phyloP scores from a whole-genome alignment of 2,329 filamentous ascomycete species.

The Bisporella sp. region DNA sequence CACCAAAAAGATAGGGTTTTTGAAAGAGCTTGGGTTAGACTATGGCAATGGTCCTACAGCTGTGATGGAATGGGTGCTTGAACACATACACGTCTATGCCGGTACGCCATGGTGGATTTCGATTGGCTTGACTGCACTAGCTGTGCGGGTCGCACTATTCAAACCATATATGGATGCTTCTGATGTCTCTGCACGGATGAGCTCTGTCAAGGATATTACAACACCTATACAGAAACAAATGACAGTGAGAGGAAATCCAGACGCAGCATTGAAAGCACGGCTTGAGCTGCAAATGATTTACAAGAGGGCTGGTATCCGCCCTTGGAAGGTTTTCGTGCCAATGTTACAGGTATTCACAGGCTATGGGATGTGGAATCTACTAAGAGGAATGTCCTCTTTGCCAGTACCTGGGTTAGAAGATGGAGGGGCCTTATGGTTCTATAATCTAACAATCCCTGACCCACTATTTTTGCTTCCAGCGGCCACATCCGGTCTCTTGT shows the following conservation, averaged over 20 bases:
- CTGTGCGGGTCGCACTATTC: constrained; percentile 59
- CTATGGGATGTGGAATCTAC: constrained; percentile 72
- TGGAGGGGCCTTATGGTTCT: constrained; percentile 71
- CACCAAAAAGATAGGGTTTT: constrained; percentile 68
- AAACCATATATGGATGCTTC: constrained; percentile 56
- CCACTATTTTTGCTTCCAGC: constrained; percentile 71
- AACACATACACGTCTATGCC: constrained; percentile 70
- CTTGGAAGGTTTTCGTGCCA: constrained; percentile 44
- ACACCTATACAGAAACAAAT: constrained; percentile 51
- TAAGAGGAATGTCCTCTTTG: constrained; percentile 66
- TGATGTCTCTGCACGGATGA: constrained; percentile 55
- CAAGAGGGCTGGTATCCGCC: constrained; percentile 46
- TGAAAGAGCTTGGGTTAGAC: constrained; percentile 76
- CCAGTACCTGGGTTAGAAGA: constrained; percentile 73
- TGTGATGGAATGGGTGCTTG: constrained; percentile 66
- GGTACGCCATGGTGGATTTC: constrained; percentile 79
- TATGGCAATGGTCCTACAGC: constrained; percentile 78
- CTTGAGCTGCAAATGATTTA: constrained; percentile 44
- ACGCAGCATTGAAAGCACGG: constrained; percentile 38
- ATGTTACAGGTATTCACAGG: constrained; percentile 64
- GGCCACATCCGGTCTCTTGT: constrained; percentile 50
- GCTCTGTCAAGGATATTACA: constrained; percentile 49
- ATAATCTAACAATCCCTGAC: constrained; percentile 68
- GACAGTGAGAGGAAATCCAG: constrained; percentile 38
- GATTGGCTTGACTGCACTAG: constrained; percentile 57